Percentiles rank a stretch among this genome's conserved stretches.
These are phyloP conservation scores for Pyrus pyrifolia DNA, from an alignment of 306 rosid genomes.

Conservation along the genomic window DNA sequence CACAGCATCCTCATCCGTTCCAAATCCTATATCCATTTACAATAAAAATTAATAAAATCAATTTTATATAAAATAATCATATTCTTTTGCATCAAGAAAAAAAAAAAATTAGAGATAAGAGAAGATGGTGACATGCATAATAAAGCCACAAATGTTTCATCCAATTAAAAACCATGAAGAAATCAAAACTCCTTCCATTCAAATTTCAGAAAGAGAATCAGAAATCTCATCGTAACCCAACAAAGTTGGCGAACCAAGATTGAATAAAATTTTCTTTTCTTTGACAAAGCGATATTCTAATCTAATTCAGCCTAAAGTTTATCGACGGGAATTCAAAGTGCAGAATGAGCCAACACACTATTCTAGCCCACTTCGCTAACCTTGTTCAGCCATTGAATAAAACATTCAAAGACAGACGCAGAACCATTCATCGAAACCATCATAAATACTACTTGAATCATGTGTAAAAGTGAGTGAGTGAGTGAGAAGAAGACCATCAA, in stretches of 20 bases:
- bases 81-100: not conserved
- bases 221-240: not conserved
- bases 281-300: not conserved
- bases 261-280: not conserved
- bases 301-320: not conserved
- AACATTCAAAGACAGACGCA: not conserved
- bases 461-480: not conserved
- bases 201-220: not conserved
- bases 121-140: not conserved
- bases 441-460: not conserved
- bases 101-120: not conserved
- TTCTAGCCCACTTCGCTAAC: not conserved
- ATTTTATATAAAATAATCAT: not conserved
- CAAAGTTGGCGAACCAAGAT: not conserved
- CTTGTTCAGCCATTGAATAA: not conserved
- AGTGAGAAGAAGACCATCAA: constrained; percentile 45
- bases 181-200: not conserved
- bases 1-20: constrained; percentile 53
- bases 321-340: too few relatives aligned
- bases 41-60: not conserved
- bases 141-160: not conserved
- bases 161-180: not conserved
- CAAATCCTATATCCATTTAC: constrained; percentile 42
- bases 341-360: not conserved
- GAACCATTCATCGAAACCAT: not conserved